phyloP scores from a whole-genome alignment of 2,329 filamentous ascomycete species.

The Fusarium succisae region DNA sequence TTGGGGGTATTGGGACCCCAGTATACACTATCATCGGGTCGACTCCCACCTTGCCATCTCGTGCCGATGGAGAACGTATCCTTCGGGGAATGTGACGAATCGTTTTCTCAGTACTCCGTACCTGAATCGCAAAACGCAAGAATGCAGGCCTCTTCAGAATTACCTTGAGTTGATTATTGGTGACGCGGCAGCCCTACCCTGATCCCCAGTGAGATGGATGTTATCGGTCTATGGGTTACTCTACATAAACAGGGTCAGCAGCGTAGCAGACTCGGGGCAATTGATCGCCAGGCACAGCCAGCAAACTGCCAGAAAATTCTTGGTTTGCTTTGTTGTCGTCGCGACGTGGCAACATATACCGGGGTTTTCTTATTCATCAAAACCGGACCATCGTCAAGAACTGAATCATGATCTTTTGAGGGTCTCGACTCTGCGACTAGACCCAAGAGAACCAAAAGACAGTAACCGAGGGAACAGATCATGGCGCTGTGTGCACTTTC shows the following conservation, averaged over 20 bases:
- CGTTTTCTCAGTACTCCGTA: background rate
- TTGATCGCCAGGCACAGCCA: conserved; percentile 37
- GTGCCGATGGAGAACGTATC: background rate
- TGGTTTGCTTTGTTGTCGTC: conserved; percentile 23
- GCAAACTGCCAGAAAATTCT: conserved; percentile 19
- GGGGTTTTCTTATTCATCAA: conserved; percentile 3
- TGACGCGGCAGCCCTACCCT: conserved; percentile 34
- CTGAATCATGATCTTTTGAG: conserved; percentile 19
- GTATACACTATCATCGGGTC: conserved; percentile 10
- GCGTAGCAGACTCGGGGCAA: conserved; percentile 9
- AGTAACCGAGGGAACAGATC: background rate
- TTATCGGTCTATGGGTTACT: conserved; percentile 1
- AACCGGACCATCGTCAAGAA: background rate
- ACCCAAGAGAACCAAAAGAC: background rate
- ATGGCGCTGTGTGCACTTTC: conserved; percentile 22
- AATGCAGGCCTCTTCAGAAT: conserved; percentile 15
- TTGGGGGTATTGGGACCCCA: background rate
- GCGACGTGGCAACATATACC: conserved; percentile 23
- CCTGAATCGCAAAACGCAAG: conserved; percentile 19
- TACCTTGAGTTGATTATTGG: conserved; percentile 30
- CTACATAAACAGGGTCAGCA: background rate
- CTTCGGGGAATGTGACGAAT: conserved; percentile 14
- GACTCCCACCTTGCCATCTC: conserved; percentile 4
- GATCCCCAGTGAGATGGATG: conserved; percentile 27
- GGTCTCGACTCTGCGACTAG: background rate